phyloP scores from a whole-genome alignment of 495 filamentous ascomycete genomes.

The Lasiosphaeris hirsuta region DNA sequence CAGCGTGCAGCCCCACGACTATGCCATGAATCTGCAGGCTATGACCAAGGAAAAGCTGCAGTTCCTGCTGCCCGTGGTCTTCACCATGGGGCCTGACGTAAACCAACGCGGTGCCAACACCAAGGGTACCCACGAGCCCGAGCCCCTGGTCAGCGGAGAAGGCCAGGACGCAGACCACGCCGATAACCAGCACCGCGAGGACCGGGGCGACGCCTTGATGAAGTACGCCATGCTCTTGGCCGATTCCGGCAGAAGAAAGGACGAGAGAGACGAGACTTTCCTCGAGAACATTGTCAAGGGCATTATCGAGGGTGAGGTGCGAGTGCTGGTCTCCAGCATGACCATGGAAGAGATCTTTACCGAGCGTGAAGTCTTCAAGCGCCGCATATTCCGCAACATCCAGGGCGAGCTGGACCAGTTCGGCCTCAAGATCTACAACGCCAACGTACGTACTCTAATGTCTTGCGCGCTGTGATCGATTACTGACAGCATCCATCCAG shows the following conservation, averaged over 20 bases:
- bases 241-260: conserved; percentile 48
- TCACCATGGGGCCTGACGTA: conserved; percentile 76
- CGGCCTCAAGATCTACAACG: conserved; percentile 70
- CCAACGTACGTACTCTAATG: conserved; percentile 49
- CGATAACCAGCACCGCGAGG: conserved; percentile 31
- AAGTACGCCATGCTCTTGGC: conserved; percentile 78
- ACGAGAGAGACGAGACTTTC: conserved; percentile 50
- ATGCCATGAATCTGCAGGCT: conserved; percentile 69
- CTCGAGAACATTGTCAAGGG: conserved; percentile 84
- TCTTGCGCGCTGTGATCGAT: conserved; percentile 15
- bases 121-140: background rate
- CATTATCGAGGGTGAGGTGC: conserved; percentile 82
- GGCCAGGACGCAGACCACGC: conserved; percentile 11
- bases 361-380: conserved; percentile 75
- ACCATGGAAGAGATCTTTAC: conserved; percentile 87
- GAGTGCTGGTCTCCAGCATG: conserved; percentile 73
- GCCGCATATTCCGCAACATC: conserved; percentile 71
- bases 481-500: conserved; percentile 68
- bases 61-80: conserved; percentile 74
- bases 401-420: conserved; percentile 72
- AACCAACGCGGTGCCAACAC: conserved; percentile 47
- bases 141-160: background rate
- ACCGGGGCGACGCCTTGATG: conserved; percentile 54
- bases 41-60: conserved; percentile 84
- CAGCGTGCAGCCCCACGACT: conserved; percentile 71